Evolutionary conservation across 352 stramenopile species (phyloP), one percentile per base, ranked within the genome.

Genomic region (Pythium folliculosum): DNA sequence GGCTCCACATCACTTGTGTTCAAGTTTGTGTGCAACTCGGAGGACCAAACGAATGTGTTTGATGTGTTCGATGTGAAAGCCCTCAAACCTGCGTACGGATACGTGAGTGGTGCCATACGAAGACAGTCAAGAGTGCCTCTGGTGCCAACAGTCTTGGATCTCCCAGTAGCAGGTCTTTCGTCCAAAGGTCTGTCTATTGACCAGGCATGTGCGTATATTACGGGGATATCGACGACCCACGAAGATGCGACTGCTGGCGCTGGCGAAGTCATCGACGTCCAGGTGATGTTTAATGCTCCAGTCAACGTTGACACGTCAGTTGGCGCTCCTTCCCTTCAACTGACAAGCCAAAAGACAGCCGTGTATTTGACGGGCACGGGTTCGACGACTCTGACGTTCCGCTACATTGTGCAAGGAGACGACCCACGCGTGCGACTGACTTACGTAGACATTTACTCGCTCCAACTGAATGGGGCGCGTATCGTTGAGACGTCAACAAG

Each of bases 211-310:
- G 77, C 71, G 25, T 65, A 45, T 16, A 65, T 90, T 12, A 48
- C 44, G 1, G 32, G 63, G 10, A 72, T 92, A 3, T 72, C 63
- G 7, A 86, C 72, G 2, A 67, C 72, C 0, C 80, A 87, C 37
- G 84, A 86, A 71, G 77, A 87, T 47, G 82, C 63, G 9, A 86
- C 64, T 0, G 77, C 75, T 12, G 85, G 81, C 1, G 75, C 77
- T 35, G 86, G 86, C 2, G 83, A 94, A 49, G 65, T 78, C 13
- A 70, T 94, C n/a, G 67, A 84, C n/a, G 58, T 94, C 17, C n/a
- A 72, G 0, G 66, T 92, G 0, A 44, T 54, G 0, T 92, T 84
- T 54, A 89, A 73, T 17, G 73, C 61, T 5, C 68, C 52, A 1
- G 84, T 94, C 1, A 56, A 81, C 17, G 77, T 94, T 0, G 66